Evolutionary conservation across 306 rosid genomes (phyloP).

Genomic region (Boehmeria nivea): DNA sequence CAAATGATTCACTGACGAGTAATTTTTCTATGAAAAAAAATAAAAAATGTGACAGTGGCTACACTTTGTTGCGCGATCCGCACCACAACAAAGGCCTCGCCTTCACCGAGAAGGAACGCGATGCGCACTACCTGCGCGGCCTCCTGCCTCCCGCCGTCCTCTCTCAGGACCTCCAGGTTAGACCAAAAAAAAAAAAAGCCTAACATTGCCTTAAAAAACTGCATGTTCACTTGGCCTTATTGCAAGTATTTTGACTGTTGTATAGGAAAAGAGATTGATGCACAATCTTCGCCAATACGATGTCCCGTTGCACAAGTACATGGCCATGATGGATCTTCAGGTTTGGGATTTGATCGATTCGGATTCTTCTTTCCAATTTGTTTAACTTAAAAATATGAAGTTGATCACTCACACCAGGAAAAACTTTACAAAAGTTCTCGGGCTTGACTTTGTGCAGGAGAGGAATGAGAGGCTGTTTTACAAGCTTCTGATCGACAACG

Average conservation of each 20-base stretch:
- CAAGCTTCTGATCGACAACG: slow-evolving; percentile 78
- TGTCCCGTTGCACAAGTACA: slow-evolving; percentile 77
- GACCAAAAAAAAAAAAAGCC: not conserved
- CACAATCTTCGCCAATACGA: slow-evolving; percentile 59
- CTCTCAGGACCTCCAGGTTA: slow-evolving; percentile 84
- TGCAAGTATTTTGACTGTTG: no score
- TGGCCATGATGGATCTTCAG: slow-evolving; percentile 94
- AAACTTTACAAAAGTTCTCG: no score
- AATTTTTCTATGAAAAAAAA: no score
- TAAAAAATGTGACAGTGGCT: slow-evolving; percentile 69
- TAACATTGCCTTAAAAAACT: no score
- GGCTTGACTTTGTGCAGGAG: no score
- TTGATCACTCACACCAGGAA: no score
- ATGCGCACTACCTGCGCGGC: slow-evolving; percentile 94
- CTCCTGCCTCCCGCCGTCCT: slow-evolving; percentile 70
- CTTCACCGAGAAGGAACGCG: slow-evolving; percentile 85
- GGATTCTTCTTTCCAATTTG: no score
- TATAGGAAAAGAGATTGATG: slow-evolving; percentile 77
- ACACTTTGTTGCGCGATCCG: slow-evolving; percentile 84
- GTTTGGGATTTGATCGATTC: no score
- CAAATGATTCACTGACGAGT: no score
- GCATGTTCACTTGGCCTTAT: no score
- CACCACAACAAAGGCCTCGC: slow-evolving; percentile 94
- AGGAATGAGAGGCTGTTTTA: slow-evolving; percentile 83
- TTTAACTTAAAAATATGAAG: no score